Evolutionary conservation across 352 stramenopile species (phyloP).

Genomic region (Phytophthora pseudosyringae): DNA sequence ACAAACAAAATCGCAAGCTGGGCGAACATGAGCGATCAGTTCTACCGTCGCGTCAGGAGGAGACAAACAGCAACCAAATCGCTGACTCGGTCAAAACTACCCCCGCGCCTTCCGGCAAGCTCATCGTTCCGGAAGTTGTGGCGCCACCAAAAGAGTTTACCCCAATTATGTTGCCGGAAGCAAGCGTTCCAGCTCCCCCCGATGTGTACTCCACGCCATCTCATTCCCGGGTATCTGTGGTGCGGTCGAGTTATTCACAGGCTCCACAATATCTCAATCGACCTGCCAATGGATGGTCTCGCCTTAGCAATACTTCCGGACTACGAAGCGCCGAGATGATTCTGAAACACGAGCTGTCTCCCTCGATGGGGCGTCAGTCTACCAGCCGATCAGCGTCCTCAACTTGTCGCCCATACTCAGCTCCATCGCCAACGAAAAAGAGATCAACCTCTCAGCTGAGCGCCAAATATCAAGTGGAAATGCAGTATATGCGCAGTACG

Average conservation of each 20-base stretch:
- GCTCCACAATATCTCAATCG: slow-evolving; percentile 10
- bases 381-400: slow-evolving; percentile 10
- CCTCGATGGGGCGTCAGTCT: slow-evolving; percentile 3
- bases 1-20: slow-evolving; percentile 32
- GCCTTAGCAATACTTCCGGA: slow-evolving; percentile 15
- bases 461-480: slow-evolving; percentile 53
- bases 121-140: neutral
- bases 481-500: slow-evolving; percentile 55
- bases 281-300: slow-evolving; percentile 13
- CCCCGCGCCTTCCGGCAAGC: neutral
- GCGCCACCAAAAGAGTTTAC: slow-evolving; percentile 1
- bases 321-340: slow-evolving; percentile 55
- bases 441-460: slow-evolving; percentile 17
- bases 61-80: slow-evolving; percentile 2
- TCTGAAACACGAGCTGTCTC: slow-evolving; percentile 35
- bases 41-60: slow-evolving; percentile 5
- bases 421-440: slow-evolving; percentile 29
- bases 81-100: neutral
- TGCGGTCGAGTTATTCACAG: slow-evolving; percentile 11
- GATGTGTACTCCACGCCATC: neutral
- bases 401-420: slow-evolving; percentile 22
- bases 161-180: slow-evolving; percentile 3
- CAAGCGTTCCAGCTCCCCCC: neutral
- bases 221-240: neutral
- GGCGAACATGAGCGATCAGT: slow-evolving; percentile 4